Evolutionary conservation across 306 rosid species (phyloP).

Genomic region (Vigna mungo): DNA sequence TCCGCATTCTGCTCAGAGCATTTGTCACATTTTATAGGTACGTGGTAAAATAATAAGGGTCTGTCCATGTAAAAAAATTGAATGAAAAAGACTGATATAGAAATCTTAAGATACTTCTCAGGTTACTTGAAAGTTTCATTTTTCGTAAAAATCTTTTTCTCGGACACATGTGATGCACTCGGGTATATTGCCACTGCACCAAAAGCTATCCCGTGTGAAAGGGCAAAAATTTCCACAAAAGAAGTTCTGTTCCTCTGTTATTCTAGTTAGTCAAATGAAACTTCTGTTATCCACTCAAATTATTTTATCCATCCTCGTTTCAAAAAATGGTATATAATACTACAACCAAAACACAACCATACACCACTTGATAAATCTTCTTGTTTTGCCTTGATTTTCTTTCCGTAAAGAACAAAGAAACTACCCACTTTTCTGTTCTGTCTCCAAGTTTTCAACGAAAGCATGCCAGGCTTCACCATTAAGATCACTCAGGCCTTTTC

Average conservation of each 20-base stretch:
- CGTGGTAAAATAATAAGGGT: too few relatives aligned
- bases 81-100: too few relatives aligned
- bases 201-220: neutral
- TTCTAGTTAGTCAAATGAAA: slow-evolving; percentile 5
- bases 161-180: neutral
- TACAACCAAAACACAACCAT: neutral
- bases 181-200: neutral
- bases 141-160: too few relatives aligned
- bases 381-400: neutral
- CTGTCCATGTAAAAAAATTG: too few relatives aligned
- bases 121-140: too few relatives aligned
- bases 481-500: neutral
- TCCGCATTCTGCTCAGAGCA: neutral
- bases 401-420: neutral
- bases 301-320: neutral
- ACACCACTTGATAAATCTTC: too few relatives aligned
- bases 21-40: too few relatives aligned
- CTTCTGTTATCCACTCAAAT: slow-evolving; percentile 15
- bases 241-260: neutral
- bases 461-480: neutral
- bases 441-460: neutral
- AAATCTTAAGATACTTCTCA: too few relatives aligned
- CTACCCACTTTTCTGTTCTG: neutral
- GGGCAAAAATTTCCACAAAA: too few relatives aligned
- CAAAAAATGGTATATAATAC: neutral